Evolutionary conservation across 176 grass and related monocot genomes (phyloP).

Genomic region (Microstegium vimineum): DNA sequence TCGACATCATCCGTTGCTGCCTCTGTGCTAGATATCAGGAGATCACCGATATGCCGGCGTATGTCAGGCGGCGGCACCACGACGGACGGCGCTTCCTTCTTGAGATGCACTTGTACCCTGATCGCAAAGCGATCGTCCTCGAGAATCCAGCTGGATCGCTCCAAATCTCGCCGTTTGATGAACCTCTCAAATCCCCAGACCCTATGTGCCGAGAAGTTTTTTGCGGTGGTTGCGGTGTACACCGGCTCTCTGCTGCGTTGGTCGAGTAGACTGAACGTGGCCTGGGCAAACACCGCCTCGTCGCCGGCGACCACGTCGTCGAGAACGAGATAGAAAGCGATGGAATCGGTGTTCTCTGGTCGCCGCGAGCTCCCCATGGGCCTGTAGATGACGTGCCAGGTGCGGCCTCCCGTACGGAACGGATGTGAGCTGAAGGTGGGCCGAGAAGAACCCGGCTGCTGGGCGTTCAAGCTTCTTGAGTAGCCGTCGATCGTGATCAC

Average conservation of each 20-base stretch:
- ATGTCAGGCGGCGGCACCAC: too few species aligned
- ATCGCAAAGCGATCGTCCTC: too few species aligned
- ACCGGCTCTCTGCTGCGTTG: background rate
- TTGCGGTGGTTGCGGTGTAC: too few species aligned
- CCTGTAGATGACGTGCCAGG: background rate
- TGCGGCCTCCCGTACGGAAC: background rate
- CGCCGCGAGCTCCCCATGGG: background rate
- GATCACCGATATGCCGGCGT: too few species aligned
- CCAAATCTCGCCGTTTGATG: too few species aligned
- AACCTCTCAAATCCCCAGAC: too few species aligned
- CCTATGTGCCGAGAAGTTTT: background rate
- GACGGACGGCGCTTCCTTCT: too few species aligned
- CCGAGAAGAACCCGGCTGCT: background rate
- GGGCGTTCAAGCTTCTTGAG: background rate
- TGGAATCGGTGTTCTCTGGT: background rate
- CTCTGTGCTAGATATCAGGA: too few species aligned
- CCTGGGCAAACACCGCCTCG: background rate
- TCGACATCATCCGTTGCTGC: too few species aligned
- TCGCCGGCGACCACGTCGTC: background rate
- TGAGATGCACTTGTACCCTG: too few species aligned
- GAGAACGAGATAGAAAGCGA: background rate
- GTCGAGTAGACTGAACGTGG: background rate
- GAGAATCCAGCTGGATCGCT: too few species aligned
- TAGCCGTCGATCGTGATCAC: background rate
- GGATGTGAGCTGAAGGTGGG: background rate